phyloP scores from a whole-genome alignment of 2,329 filamentous ascomycete genomes.

The Aspergillus fijiensis region DNA sequence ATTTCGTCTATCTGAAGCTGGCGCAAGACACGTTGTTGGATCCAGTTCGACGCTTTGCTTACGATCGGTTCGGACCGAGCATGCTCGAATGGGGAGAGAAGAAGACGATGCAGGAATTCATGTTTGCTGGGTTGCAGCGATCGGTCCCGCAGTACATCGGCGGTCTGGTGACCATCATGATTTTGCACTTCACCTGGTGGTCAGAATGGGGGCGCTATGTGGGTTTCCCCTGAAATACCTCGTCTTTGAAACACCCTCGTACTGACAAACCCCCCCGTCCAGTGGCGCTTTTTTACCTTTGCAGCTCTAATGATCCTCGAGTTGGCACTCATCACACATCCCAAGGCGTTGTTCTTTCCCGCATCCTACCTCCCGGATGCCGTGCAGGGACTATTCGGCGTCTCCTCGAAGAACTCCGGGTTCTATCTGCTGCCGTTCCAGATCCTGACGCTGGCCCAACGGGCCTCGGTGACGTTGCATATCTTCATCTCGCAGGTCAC shows the following conservation, averaged over 20 bases:
- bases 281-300: slow-evolving; percentile 56
- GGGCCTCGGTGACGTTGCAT: slow-evolving; percentile 73
- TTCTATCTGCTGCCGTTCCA: slow-evolving; percentile 74
- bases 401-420: slow-evolving; percentile 46
- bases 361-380: slow-evolving; percentile 30
- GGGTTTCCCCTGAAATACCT: slow-evolving; percentile 20
- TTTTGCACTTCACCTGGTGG: slow-evolving; percentile 45
- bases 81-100: slow-evolving; percentile 59
- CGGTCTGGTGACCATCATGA: slow-evolving; percentile 36
- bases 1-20: slow-evolving; percentile 80
- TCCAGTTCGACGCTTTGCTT: slow-evolving; percentile 75
- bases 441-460: slow-evolving; percentile 70
- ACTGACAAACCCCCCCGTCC: slow-evolving; percentile 16
- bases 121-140: slow-evolving; percentile 62
- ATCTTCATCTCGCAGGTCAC: slow-evolving; percentile 81
- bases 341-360: slow-evolving; percentile 42
- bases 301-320: slow-evolving; percentile 58
- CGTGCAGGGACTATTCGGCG: slow-evolving; percentile 28
- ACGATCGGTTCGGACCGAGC: slow-evolving; percentile 81
- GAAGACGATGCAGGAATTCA: slow-evolving; percentile 68
- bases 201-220: slow-evolving; percentile 48
- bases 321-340: slow-evolving; percentile 56
- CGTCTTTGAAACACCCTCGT: slow-evolving; percentile 19
- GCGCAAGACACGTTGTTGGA: slow-evolving; percentile 81
- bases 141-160: slow-evolving; percentile 41